Evolutionary conservation across 306 rosid genomes (phyloP).

Genomic region (Trifolium subterraneum): DNA sequence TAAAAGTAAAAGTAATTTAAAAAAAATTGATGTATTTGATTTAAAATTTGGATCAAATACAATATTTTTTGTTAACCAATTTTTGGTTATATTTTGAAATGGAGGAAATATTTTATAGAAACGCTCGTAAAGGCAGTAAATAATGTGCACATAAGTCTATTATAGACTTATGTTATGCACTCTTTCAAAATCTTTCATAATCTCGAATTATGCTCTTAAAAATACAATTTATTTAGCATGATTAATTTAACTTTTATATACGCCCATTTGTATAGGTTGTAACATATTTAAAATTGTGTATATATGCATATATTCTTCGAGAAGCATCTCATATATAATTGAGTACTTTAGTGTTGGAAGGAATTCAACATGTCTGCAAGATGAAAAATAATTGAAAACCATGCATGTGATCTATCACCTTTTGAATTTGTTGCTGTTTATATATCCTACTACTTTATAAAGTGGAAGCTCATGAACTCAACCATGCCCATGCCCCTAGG

Average conservation of each 20-base stretch:
- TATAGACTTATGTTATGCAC: too few relatives aligned
- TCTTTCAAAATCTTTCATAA: constrained; percentile 1
- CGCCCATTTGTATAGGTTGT: background rate
- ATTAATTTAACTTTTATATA: background rate
- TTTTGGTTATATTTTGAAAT: too few relatives aligned
- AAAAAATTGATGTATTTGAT: too few relatives aligned
- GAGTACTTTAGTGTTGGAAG: constrained; percentile 25
- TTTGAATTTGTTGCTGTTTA: constrained; percentile 22
- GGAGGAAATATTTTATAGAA: too few relatives aligned
- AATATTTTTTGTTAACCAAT: too few relatives aligned
- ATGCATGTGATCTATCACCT: constrained; percentile 18
- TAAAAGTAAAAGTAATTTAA: too few relatives aligned
- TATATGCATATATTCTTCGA: constrained; percentile 1
- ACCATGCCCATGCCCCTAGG: background rate
- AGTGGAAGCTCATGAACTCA: constrained; percentile 37
- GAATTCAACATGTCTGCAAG: constrained; percentile 6
- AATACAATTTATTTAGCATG: background rate
- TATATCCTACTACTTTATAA: constrained; percentile 1
- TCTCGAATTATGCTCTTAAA: constrained; percentile 11
- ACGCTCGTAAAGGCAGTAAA: too few relatives aligned
- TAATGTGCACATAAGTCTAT: too few relatives aligned
- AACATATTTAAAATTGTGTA: background rate
- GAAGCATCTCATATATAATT: constrained; percentile 4
- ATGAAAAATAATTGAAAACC: constrained; percentile 27
- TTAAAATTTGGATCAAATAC: too few relatives aligned